Conservation (phyloP, 495 filamentous ascomycete genomes). For the Penicillium goetzii region DNA sequence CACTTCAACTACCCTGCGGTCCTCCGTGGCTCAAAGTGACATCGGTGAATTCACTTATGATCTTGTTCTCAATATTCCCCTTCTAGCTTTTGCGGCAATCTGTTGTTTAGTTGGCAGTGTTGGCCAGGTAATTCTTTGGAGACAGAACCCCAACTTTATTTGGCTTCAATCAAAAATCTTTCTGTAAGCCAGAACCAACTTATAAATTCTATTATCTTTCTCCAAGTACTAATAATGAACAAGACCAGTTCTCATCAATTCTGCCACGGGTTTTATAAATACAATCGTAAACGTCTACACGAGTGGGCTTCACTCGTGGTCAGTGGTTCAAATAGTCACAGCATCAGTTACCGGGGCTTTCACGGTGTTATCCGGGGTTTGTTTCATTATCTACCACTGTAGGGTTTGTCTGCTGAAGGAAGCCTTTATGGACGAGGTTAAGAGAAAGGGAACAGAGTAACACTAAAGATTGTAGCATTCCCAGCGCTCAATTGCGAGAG, state of each 20-base stretch:
- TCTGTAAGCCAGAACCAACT: not conserved
- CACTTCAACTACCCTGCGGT: not conserved
- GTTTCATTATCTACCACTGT: conserved; percentile 4
- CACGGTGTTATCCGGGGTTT: not conserved
- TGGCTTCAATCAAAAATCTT: conserved; percentile 1
- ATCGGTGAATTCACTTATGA: not conserved
- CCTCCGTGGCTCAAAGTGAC: not conserved
- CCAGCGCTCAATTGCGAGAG: not conserved
- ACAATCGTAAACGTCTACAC: conserved; percentile 5
- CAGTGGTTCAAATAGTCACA: not conserved
- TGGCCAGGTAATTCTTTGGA: not conserved
- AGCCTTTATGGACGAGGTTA: not conserved
- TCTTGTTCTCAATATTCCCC: conserved; percentile 4
- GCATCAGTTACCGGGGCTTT: conserved; percentile 1
- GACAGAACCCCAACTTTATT: not conserved
- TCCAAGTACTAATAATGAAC: not conserved
- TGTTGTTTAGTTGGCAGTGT: not conserved
- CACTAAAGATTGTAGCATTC: not conserved
- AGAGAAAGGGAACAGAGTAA: not conserved
- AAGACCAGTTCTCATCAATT: conserved; percentile 7
- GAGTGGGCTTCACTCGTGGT: not conserved
- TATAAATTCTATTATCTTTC: not conserved
- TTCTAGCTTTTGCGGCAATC: not conserved
- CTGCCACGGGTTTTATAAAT: conserved; percentile 6
- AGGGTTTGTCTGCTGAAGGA: not conserved